Base-by-base conservation (phyloP, 2,329 filamentous ascomycete genomes). In the Fusarium transvaalense region DNA sequence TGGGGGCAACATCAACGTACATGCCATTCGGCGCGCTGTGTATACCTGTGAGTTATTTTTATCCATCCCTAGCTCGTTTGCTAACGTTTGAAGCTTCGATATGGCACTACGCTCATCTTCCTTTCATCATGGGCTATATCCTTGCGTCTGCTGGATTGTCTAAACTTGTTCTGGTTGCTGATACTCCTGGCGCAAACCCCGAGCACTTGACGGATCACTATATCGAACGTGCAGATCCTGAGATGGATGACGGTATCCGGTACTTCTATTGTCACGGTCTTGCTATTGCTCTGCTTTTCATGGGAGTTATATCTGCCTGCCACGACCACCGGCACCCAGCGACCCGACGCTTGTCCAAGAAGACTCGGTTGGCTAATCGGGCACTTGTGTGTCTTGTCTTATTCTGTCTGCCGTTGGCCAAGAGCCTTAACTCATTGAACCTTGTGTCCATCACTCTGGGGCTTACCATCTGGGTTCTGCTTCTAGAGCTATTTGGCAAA, bases 241-340 rank as follows among this genome's bases (percentile, higher is more conserved):
- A 86, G n/a, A 78, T 90, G n/a, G 73, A 79, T 8, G 62, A 76
- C 10, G 87, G 86, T 4, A 80, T 89, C 19, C 82, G 87, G 15
- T 89, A 87, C 81, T 90, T 88, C 76, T 91, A 90, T 76, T 90
- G 88, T 75, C 82, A 81, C n/a, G 88, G 89, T 1, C 80, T 90
- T 3, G 86, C 84, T 25, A 77, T 88, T 15, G 82, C 86, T 1
- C 77, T 90, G 7, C 73, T 84, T 13, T 83, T 78, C 69, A 89
- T 89, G 83, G 79, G 77, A 10, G 66, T 85, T 53, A 89, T 90
- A 48, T 83, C 86, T 2, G 71, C 83, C 19, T 81, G 81, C 14
- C 88, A 91, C 72, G 78, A 83, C 37, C 88, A 90, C 77, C 86
- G 86, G 66, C 79, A 82, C 25, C 78, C 84, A 17, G 76, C 81